Base-by-base conservation (phyloP, 2,329 filamentous ascomycete genomes). In the Alternaria postmessia region DNA sequence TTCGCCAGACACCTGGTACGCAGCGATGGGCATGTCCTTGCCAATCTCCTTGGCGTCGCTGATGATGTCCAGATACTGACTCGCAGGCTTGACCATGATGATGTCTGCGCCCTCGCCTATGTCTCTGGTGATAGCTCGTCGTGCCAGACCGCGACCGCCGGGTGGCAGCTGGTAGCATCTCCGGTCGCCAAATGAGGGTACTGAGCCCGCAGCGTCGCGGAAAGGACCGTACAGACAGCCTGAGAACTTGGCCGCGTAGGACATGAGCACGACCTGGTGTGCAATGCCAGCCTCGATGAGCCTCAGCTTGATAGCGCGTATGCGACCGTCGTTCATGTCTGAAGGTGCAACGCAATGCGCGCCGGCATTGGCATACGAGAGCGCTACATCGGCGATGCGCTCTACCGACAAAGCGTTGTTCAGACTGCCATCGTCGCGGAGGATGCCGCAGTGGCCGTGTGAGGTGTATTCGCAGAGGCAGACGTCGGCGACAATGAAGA, bases 391-490 rank as follows among this genome's bases (percentile, higher is more conserved):
- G 4, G 92, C 94, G 70, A 99, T 94, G 63, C 95, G 90, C 75
- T 98, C 94, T 8, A 98, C 93, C 3, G 93, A 97, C 47, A 96
- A 87, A 65, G 90, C 88, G 77, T 99, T 98, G 86, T 98, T 97
- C 61, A 99, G 85, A 64, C 89, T 91, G 64, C 93, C 93, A 76
- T 99, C 95, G 68, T 97, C 93, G 58, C 93, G 89, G 46, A 99
- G 86, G 70, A 99, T 97, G 54, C 95, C 95, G 77, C 95, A 99
- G 83, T 99, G 95, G 44, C 95, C 95, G 79, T 99, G 95, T 7
- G 92, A 95, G 1, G 95, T 99, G 82, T 99, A 99, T 81, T 99
- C 95, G 86, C 95, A 99, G 7, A 99, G 89, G 76, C 95, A 98
- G 59, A 99, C 95, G 77, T 99, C 95, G 61, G 90, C 89, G 68